Percentiles rank a stretch among this genome's conserved stretches.
phyloP scores from a whole-genome alignment of 306 rosid species.

The Datisca glomerata region DNA sequence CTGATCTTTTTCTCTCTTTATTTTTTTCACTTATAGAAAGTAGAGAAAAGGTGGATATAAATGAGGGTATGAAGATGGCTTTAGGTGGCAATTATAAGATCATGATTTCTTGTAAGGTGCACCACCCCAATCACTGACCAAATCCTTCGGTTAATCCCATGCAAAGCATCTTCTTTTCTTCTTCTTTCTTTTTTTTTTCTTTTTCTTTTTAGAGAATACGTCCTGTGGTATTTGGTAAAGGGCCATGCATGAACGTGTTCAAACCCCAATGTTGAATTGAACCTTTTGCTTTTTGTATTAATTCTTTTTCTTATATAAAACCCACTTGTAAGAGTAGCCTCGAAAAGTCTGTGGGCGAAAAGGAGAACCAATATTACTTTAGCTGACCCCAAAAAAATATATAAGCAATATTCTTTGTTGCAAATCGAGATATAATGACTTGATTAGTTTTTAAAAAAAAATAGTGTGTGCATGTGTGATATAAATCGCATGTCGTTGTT shows the following conservation, averaged over 20 bases:
- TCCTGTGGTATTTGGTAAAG: conserved; percentile 27
- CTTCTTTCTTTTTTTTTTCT: too few relatives aligned
- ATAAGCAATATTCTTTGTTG: too few relatives aligned
- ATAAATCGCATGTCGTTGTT: too few relatives aligned
- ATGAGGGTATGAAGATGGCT: conserved; percentile 11
- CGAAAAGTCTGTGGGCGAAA: too few relatives aligned
- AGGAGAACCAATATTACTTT: too few relatives aligned
- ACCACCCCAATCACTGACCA: conserved; percentile 40
- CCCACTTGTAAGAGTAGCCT: too few relatives aligned
- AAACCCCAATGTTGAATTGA: conserved; percentile 4
- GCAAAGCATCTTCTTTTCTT: conserved; percentile 31
- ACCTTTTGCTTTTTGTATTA: too few relatives aligned
- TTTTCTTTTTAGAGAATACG: conserved; percentile 7
- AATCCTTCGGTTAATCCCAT: conserved; percentile 50
- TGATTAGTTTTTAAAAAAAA: too few relatives aligned
- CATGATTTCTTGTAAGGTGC: conserved; percentile 70
- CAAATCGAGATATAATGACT: too few relatives aligned
- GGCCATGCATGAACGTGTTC: conserved; percentile 64
- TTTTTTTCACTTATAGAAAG: conserved; percentile 43
- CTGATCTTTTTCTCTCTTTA: conserved; percentile 10
- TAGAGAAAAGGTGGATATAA: conserved; percentile 31
- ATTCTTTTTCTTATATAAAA: too few relatives aligned
- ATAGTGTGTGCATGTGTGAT: too few relatives aligned
- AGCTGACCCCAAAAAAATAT: too few relatives aligned
- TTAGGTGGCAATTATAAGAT: conserved; percentile 33